A percentile compares a stretch with the other conserved stretches of the same genome.
Conservation (phyloP, 2,329 filamentous ascomycete genomes). For the Ascochyta fabae region DNA sequence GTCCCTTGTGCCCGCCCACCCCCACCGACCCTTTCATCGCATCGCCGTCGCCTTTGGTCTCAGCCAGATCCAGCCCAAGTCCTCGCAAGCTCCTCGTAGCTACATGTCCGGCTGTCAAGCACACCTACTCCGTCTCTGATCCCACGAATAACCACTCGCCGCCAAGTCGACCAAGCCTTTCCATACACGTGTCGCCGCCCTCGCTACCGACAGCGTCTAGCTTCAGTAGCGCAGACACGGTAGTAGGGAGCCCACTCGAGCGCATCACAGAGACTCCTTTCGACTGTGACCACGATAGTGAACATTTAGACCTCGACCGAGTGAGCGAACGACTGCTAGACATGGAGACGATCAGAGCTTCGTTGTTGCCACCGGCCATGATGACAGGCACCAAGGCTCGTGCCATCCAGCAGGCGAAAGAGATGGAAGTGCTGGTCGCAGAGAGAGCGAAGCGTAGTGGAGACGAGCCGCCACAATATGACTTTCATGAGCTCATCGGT, state of each 20-base stretch:
- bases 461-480: constrained; percentile 68
- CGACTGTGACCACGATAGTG: constrained; percentile 19
- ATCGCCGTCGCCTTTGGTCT: constrained; percentile 15
- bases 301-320: constrained; percentile 10
- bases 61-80: constrained; percentile 4
- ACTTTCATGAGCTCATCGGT: constrained; percentile 74
- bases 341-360: constrained; percentile 39
- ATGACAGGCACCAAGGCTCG: constrained; percentile 59
- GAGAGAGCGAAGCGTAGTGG: constrained; percentile 67
- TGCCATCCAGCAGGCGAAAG: constrained; percentile 71
- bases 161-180: constrained; percentile 6
- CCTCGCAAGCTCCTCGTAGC: neutral
- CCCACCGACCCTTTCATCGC: constrained; percentile 7
- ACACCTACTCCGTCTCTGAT: constrained; percentile 32
- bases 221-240: constrained; percentile 22
- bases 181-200: constrained; percentile 16
- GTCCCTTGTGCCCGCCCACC: constrained; percentile 26
- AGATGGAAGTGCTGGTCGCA: constrained; percentile 70
- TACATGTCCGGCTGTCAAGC: constrained; percentile 4
- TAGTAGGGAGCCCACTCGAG: constrained; percentile 29
- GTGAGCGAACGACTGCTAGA: constrained; percentile 13
- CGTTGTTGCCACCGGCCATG: constrained; percentile 36
- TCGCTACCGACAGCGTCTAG: constrained; percentile 20
- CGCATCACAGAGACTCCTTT: constrained; percentile 36
- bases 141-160: constrained; percentile 27